phyloP scores from a whole-genome alignment of 2,329 filamentous ascomycete genomes.

The Diaporthe eres region DNA sequence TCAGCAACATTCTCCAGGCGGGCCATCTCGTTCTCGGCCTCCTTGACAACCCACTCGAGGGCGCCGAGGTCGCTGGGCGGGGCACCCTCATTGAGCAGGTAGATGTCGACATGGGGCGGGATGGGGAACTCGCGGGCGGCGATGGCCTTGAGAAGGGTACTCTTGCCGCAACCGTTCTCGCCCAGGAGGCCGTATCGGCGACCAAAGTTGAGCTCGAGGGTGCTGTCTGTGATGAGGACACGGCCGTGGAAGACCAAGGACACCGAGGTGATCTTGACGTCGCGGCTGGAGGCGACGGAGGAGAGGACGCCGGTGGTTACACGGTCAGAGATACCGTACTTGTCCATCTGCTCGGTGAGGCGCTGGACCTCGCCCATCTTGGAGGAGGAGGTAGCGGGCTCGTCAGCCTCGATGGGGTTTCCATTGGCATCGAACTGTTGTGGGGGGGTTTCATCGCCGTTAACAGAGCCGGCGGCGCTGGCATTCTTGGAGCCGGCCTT shows the following conservation, averaged over 20 bases:
- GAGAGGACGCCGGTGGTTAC: constrained; percentile 97
- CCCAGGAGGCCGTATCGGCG: constrained; percentile 95
- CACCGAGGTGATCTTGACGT: constrained; percentile 96
- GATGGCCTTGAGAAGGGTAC: constrained; percentile 96
- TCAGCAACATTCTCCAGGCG: constrained; percentile 91
- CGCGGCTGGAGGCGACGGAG: constrained; percentile 86
- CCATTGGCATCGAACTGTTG: constrained; percentile 71
- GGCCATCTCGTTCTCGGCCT: constrained; percentile 94
- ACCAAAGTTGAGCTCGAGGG: constrained; percentile 91
- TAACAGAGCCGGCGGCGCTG: constrained; percentile 75
- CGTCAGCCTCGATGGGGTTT: constrained; percentile 68
- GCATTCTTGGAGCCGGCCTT: constrained; percentile 78
- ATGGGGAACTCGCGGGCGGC: constrained; percentile 94
- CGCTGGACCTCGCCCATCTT: constrained; percentile 88
- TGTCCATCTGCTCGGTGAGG: constrained; percentile 93
- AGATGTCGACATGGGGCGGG: constrained; percentile 97
- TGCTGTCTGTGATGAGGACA: constrained; percentile 94
- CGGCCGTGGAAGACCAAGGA: constrained; percentile 98
- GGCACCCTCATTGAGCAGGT: constrained; percentile 97
- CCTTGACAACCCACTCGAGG: constrained; percentile 95
- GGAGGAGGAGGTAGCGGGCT: constrained; percentile 77
- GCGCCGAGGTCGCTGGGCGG: constrained; percentile 90
- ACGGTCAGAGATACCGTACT: constrained; percentile 95
- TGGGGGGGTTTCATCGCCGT: constrained; percentile 73
- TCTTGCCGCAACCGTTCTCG: constrained; percentile 99